Percentiles rank a stretch among this genome's conserved stretches.
phyloP scores from a whole-genome alignment of 2,329 filamentous ascomycete species.

The Aureobasidium sp. region DNA sequence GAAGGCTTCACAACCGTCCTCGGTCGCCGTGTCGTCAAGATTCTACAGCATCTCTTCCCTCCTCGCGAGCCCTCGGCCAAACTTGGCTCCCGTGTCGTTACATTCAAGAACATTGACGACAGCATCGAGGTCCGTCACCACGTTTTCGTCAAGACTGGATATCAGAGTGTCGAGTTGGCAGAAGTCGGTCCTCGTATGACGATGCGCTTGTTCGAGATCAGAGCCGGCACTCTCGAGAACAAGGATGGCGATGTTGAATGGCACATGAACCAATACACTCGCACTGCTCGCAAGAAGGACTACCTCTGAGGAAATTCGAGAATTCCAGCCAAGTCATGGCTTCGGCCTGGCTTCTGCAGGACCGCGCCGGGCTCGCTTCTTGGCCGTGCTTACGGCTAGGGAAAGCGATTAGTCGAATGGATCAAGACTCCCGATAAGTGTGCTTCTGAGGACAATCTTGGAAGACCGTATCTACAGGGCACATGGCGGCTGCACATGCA shows the following conservation, averaged over 20 bases:
- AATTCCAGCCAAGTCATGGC: background rate
- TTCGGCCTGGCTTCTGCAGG: background rate
- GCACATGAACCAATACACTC: slow-evolving; percentile 91
- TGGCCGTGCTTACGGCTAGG: background rate
- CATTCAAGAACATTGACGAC: slow-evolving; percentile 85
- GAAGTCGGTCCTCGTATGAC: slow-evolving; percentile 94
- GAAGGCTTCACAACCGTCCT: slow-evolving; percentile 82
- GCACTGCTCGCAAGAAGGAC: slow-evolving; percentile 91
- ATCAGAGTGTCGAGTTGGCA: slow-evolving; percentile 79
- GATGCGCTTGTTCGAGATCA: slow-evolving; percentile 92
- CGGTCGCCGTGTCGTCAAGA: slow-evolving; percentile 76
- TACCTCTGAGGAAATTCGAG: slow-evolving; percentile 60
- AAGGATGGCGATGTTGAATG: slow-evolving; percentile 95
- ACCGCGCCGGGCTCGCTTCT: slow-evolving; percentile 9
- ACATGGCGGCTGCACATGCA: background rate
- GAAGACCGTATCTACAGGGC: background rate
- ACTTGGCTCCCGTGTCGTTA: slow-evolving; percentile 81
- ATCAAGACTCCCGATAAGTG: background rate
- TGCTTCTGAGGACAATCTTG: background rate
- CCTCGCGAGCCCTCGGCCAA: slow-evolving; percentile 77
- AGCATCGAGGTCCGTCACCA: slow-evolving; percentile 85
- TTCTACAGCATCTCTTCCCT: slow-evolving; percentile 90
- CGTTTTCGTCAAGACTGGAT: slow-evolving; percentile 89
- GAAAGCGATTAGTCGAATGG: background rate
- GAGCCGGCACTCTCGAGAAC: slow-evolving; percentile 83